These are phyloP conservation scores for Ophiostoma himal-ulmi DNA, from an alignment of 2,329 filamentous ascomycete species.

Conservation along the genomic window DNA sequence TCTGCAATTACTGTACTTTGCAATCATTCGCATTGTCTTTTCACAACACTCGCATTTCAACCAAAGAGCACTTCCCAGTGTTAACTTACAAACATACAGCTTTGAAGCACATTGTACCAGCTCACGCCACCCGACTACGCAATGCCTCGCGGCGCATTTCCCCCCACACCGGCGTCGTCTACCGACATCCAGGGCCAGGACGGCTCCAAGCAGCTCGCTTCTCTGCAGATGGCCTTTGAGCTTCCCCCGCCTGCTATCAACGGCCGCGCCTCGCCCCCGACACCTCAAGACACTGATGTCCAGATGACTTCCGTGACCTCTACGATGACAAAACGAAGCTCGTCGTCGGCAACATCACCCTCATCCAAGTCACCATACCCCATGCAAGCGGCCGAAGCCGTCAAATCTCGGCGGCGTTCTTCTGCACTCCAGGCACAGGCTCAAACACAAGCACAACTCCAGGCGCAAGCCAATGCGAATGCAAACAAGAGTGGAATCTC, in stretches of 20 bases:
- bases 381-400: constrained; percentile 37
- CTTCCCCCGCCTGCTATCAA: constrained; percentile 69
- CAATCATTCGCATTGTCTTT: not conserved
- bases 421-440: constrained; percentile 32
- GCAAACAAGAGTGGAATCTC: constrained; percentile 27
- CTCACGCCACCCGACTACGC: not conserved
- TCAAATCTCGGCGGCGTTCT: constrained; percentile 48
- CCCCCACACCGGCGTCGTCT: constrained; percentile 73
- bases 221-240: constrained; percentile 64
- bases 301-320: constrained; percentile 33
- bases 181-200: constrained; percentile 72
- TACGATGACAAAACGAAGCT: not conserved
- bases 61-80: not conserved
- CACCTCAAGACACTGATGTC: constrained; percentile 20
- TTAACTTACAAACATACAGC: not conserved
- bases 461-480: constrained; percentile 8
- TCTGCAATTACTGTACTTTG: not conserved
- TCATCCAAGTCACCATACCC: constrained; percentile 21
- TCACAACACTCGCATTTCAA: not conserved
- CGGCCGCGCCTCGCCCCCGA: constrained; percentile 30
- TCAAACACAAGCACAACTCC: not conserved
- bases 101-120: not conserved
- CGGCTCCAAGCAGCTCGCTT: constrained; percentile 53
- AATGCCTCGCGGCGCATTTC: constrained; percentile 63
- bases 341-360: not conserved